These are phyloP conservation scores for Scytalidium sp. DNA, from an alignment of 2,329 filamentous ascomycete genomes.

Conservation along the genomic window DNA sequence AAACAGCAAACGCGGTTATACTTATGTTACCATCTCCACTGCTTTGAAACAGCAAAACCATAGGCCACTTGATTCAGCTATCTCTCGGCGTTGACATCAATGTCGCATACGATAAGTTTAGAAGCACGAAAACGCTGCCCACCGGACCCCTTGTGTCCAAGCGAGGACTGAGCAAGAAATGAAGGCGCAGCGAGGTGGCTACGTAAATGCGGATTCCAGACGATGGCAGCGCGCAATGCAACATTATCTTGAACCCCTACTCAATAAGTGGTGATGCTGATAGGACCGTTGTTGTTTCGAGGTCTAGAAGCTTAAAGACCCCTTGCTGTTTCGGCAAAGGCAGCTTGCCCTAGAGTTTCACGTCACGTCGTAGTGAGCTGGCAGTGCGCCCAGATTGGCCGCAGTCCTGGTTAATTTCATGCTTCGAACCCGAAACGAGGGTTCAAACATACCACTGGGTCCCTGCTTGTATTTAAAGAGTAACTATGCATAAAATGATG, in stretches of 20 bases:
- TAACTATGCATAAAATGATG: too few species aligned
- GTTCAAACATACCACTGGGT: too few species aligned
- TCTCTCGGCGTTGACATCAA: too few species aligned
- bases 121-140: neutral
- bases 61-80: too few species aligned
- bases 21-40: too few species aligned
- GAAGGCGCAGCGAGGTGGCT: neutral
- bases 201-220: neutral
- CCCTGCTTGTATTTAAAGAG: too few species aligned
- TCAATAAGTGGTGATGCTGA: neutral
- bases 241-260: neutral
- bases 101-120: too few species aligned
- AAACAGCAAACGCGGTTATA: too few species aligned
- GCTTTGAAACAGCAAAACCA: too few species aligned
- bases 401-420: neutral
- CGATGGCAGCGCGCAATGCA: neutral
- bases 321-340: too few species aligned
- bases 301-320: neutral
- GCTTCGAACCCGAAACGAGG: neutral
- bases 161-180: neutral
- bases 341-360: neutral
- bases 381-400: neutral
- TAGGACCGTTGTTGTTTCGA: neutral
- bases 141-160: neutral
- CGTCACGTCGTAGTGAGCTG: neutral